Base-by-base conservation (phyloP, 2,329 filamentous ascomycete genomes). In the Furcasterigmium sp. region DNA sequence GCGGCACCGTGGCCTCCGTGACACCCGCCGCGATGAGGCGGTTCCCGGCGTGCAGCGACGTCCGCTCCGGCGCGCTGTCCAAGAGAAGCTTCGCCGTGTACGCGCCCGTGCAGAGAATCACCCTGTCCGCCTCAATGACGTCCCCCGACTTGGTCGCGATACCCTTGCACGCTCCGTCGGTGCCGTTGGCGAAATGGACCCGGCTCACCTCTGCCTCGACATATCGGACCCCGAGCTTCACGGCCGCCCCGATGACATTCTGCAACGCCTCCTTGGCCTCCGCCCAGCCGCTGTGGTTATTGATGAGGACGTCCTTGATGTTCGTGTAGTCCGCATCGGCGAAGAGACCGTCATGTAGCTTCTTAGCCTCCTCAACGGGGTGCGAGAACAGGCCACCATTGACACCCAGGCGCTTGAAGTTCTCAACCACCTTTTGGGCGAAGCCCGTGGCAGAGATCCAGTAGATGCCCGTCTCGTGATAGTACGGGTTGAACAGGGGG, bases 271-370 rank as follows among this genome's bases (percentile, higher is more conserved):
- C 76, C 3, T 75, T 76, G 2, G 81, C 80, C n/a, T 76, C 77
- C 7, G 72, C 79, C 77, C 78, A 84, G 1, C 80, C 80, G 56
- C 78, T 80, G 21, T 71, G 74, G 52, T 69, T 73, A 63, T 84
- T 84, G 36, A 83, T 61, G 13, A 81, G 64, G 3, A 83, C 76
- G 51, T 80, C 74, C 51, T 73, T 78, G 39, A 75, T 78, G 2
- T 69, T 76, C 0, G 64, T 66, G 52, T 81, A 84, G 44, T 83
- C 76, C 2, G 80, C 78, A 35, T 79, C 70, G 9, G 74, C 68
- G 45, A 84, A 83, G 2, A 84, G 54, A 0, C 80, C 80, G 3
- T 68, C 71, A 46, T 79, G 82, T 43, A 80, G 51, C 43, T 71
- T 71, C 18, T 66, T 65, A 2, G 65, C 66, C 45, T 70, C 64